These are phyloP conservation scores for Telfairia occidentalis DNA, from an alignment of 331 rosid genomes.

Conservation along the genomic window DNA sequence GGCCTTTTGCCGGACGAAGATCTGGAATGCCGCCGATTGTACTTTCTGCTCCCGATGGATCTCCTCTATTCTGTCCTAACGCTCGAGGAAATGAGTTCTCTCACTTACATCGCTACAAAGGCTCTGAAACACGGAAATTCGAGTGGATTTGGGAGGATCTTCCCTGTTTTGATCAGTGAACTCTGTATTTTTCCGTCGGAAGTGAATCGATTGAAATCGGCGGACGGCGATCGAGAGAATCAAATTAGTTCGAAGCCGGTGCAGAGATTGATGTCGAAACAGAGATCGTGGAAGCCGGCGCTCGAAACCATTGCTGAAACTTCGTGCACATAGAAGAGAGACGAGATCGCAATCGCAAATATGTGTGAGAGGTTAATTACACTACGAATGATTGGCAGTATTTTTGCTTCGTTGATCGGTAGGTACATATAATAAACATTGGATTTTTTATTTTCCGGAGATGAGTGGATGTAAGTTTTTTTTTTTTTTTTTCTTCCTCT, in stretches of 20 bases:
- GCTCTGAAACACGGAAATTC: conserved; percentile 39
- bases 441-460: not conserved
- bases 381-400: not conserved
- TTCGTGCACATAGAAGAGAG: conserved; percentile 17
- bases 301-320: conserved; percentile 79
- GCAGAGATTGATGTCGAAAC: conserved; percentile 47
- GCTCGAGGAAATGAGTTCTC: conserved; percentile 55
- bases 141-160: conserved; percentile 51
- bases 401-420: not conserved
- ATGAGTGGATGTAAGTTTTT: not conserved
- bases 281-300: conserved; percentile 83
- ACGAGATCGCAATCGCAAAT: not conserved
- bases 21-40: conserved; percentile 41
- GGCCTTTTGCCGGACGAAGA: conserved; percentile 60
- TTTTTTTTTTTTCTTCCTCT: no score
- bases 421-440: not conserved
- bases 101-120: conserved; percentile 47
- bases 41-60: conserved; percentile 81
- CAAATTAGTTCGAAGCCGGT: conserved; percentile 17
- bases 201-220: conserved; percentile 21
- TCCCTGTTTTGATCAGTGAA: conserved; percentile 45
- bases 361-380: not conserved
- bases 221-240: not conserved
- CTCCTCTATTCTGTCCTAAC: conserved; percentile 78
- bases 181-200: conserved; percentile 50